A percentile compares a stretch with the other conserved stretches of the same genome.
Conservation (phyloP, 2,329 filamentous ascomycete species). For the Tolypocladium amazonense region DNA sequence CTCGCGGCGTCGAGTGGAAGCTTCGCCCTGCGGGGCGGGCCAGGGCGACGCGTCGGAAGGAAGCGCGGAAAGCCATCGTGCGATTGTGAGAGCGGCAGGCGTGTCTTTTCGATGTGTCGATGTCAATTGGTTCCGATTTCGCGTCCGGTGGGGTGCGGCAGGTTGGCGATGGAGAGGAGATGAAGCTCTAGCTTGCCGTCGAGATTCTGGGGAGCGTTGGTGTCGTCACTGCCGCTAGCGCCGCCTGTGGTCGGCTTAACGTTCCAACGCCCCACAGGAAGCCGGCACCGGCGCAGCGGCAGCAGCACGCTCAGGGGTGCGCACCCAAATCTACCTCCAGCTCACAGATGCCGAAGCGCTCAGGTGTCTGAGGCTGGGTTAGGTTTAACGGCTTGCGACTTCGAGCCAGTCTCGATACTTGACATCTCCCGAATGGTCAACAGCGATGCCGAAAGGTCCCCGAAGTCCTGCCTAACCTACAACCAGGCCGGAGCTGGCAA, state of each 20-base stretch:
- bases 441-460: too few relatives aligned
- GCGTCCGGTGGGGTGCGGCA: not conserved
- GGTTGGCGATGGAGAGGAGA: not conserved
- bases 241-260: not conserved
- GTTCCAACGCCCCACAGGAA: not conserved
- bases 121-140: not conserved
- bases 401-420: too few relatives aligned
- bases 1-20: slow-evolving; percentile 56
- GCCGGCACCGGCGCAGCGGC: not conserved
- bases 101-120: not conserved
- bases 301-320: too few relatives aligned
- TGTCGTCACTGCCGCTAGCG: not conserved
- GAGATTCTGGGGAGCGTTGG: not conserved
- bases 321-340: not conserved
- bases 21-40: slow-evolving; percentile 20
- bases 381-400: too few relatives aligned
- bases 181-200: not conserved
- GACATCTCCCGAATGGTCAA: too few relatives aligned
- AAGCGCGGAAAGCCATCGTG: slow-evolving; percentile 25
- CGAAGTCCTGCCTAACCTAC: too few relatives aligned
- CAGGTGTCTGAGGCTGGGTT: not conserved
- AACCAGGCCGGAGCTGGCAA: too few relatives aligned
- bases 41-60: slow-evolving; percentile 21
- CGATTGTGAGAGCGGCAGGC: not conserved
- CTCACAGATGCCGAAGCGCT: not conserved